Conservation (phyloP, 257 asterid genomes). For the Solanum tacnaense region DNA sequence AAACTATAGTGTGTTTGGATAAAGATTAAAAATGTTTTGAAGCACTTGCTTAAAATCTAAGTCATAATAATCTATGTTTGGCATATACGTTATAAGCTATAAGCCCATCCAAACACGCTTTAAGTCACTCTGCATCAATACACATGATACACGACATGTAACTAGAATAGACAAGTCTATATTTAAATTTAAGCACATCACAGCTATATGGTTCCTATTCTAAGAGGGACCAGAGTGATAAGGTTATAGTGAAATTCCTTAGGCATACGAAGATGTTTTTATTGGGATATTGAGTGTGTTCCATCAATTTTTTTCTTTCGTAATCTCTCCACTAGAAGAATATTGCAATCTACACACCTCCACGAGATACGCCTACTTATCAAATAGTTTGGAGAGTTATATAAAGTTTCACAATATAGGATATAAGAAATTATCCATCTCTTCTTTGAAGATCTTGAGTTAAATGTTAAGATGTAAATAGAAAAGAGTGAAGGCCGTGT, state of each 20-base stretch:
- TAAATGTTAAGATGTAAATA: neutral
- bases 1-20: neutral
- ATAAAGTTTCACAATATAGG: neutral
- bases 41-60: neutral
- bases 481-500: neutral
- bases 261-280: neutral
- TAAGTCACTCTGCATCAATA: neutral
- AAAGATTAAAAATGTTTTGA: neutral
- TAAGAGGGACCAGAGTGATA: neutral
- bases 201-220: neutral
- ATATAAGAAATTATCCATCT: neutral
- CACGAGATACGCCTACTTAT: neutral
- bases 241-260: neutral
- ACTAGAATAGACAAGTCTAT: neutral
- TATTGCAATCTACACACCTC: neutral
- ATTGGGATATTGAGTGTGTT: neutral
- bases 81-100: neutral
- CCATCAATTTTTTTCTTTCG: neutral
- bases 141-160: neutral
- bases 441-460: neutral
- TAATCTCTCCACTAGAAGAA: neutral
- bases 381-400: neutral
- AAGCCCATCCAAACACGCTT: neutral
- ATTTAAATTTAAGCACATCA: neutral
- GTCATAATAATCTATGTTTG: neutral